Evolutionary conservation across 1,139 yeast species (phyloP).

Genomic region (Dujonia santamariae): DNA sequence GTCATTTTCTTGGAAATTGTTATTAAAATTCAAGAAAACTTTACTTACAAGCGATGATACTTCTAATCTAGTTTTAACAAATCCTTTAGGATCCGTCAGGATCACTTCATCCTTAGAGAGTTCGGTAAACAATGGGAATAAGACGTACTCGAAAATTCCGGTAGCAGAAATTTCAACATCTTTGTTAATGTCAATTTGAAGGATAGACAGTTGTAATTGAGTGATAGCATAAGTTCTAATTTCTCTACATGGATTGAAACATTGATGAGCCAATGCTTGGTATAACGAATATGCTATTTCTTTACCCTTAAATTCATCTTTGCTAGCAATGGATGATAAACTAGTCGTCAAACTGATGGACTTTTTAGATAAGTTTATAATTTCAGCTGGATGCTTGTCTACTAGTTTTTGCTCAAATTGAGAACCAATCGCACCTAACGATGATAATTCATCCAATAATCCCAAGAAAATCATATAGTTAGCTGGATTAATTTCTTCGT

Average conservation of each 20-base stretch:
- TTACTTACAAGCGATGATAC: slow-evolving; percentile 68
- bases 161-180: slow-evolving; percentile 37
- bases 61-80: slow-evolving; percentile 61
- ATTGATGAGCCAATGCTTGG: slow-evolving; percentile 84
- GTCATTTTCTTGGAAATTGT: slow-evolving; percentile 21
- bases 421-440: slow-evolving; percentile 78
- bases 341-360: slow-evolving; percentile 62
- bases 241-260: slow-evolving; percentile 83
- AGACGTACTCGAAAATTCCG: slow-evolving; percentile 66
- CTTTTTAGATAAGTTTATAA: slow-evolving; percentile 56
- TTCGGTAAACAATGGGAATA: slow-evolving; percentile 71
- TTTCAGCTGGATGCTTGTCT: slow-evolving; percentile 39
- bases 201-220: slow-evolving; percentile 45
- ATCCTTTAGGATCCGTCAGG: slow-evolving; percentile 62
- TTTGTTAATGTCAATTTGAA: slow-evolving; percentile 26
- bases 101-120: slow-evolving; percentile 65
- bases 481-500: slow-evolving; percentile 36
- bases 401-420: slow-evolving; percentile 64
- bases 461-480: slow-evolving; percentile 69
- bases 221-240: slow-evolving; percentile 63
- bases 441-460: slow-evolving; percentile 74
- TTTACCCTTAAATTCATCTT: slow-evolving; percentile 22
- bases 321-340: slow-evolving; percentile 32
- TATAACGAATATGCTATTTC: slow-evolving; percentile 56
- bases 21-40: slow-evolving; percentile 56